phyloP scores from a whole-genome alignment of 1,139 yeast species.

The Geotrichum fermentans region DNA sequence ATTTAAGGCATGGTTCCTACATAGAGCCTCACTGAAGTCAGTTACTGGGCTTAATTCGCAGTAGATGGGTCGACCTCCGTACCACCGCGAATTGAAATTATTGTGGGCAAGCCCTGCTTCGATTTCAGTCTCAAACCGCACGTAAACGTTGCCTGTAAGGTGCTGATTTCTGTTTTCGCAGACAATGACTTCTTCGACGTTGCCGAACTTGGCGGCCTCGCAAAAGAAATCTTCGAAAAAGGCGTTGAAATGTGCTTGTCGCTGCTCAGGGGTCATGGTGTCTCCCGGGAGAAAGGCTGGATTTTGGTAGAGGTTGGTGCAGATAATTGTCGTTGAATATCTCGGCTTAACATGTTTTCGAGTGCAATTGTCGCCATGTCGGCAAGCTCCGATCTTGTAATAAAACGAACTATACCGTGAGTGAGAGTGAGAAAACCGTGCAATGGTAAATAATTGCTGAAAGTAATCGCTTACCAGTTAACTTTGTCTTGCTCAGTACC shows the following conservation, averaged over 20 bases:
- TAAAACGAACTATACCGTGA: slow-evolving; percentile 49
- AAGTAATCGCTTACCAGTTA: slow-evolving; percentile 38
- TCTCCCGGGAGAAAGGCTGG: slow-evolving; percentile 42
- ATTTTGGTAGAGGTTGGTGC: slow-evolving; percentile 66
- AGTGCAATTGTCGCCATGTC: slow-evolving; percentile 89
- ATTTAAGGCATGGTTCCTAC: slow-evolving; percentile 61
- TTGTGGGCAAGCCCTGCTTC: slow-evolving; percentile 61
- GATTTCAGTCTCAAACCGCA: slow-evolving; percentile 50
- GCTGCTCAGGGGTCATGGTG: slow-evolving; percentile 38
- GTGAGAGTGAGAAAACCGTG: background rate
- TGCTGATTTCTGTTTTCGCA: slow-evolving; percentile 83
- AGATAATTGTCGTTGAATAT: slow-evolving; percentile 58
- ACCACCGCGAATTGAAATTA: slow-evolving; percentile 75
- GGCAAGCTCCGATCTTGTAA: slow-evolving; percentile 83
- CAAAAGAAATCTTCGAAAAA: slow-evolving; percentile 71
- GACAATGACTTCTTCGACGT: slow-evolving; percentile 60
- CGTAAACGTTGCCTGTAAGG: slow-evolving; percentile 79
- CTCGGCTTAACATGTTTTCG: slow-evolving; percentile 68
- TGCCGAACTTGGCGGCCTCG: slow-evolving; percentile 57
- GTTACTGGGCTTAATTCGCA: slow-evolving; percentile 77
- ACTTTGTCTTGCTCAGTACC: slow-evolving; percentile 44
- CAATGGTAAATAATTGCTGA: background rate
- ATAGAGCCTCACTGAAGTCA: slow-evolving; percentile 66
- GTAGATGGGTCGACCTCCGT: slow-evolving; percentile 69
- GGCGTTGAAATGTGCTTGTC: slow-evolving; percentile 53